Conservation (phyloP, 2,329 filamentous ascomycete genomes). For the Stagonosporopsis vannaccii region DNA sequence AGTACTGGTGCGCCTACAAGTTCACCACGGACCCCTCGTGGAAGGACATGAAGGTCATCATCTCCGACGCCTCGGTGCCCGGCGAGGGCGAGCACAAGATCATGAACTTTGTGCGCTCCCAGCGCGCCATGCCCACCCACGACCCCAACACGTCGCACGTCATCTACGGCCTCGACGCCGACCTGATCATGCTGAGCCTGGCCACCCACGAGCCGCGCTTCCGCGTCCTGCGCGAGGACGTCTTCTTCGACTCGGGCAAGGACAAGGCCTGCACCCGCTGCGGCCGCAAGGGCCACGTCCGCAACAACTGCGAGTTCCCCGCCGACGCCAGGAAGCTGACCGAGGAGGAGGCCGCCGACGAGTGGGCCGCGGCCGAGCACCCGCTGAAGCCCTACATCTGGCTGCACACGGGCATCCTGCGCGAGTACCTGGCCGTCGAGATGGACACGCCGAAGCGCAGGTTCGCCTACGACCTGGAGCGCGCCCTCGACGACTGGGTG, state of each 20-base stretch:
- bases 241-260: slow-evolving; percentile 90
- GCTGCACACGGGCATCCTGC: slow-evolving; percentile 89
- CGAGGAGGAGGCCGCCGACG: slow-evolving; percentile 74
- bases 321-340: slow-evolving; percentile 70
- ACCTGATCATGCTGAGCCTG: slow-evolving; percentile 97
- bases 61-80: slow-evolving; percentile 96
- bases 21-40: slow-evolving; percentile 95
- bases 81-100: slow-evolving; percentile 99
- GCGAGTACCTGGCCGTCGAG: slow-evolving; percentile 92
- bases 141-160: slow-evolving; percentile 97
- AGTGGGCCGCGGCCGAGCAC: slow-evolving; percentile 39
- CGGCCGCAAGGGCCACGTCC: slow-evolving; percentile 90
- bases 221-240: slow-evolving; percentile 93
- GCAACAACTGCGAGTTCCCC: slow-evolving; percentile 72
- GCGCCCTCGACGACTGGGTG: slow-evolving; percentile 96
- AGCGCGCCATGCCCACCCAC: slow-evolving; percentile 87
- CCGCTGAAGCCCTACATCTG: slow-evolving; percentile 94
- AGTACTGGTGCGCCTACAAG: slow-evolving; percentile 98
- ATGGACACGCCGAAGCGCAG: slow-evolving; percentile 81
- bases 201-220: slow-evolving; percentile 98
- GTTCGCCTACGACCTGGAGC: slow-evolving; percentile 91
- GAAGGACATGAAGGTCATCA: slow-evolving; percentile 92
- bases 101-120: slow-evolving; percentile 96
- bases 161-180: slow-evolving; percentile 96
- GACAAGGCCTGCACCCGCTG: slow-evolving; percentile 86